Percentiles rank a stretch among this genome's conserved stretches.
Conservation (phyloP, 2,329 filamentous ascomycete genomes). For the Sordariomycetes sp. region DNA sequence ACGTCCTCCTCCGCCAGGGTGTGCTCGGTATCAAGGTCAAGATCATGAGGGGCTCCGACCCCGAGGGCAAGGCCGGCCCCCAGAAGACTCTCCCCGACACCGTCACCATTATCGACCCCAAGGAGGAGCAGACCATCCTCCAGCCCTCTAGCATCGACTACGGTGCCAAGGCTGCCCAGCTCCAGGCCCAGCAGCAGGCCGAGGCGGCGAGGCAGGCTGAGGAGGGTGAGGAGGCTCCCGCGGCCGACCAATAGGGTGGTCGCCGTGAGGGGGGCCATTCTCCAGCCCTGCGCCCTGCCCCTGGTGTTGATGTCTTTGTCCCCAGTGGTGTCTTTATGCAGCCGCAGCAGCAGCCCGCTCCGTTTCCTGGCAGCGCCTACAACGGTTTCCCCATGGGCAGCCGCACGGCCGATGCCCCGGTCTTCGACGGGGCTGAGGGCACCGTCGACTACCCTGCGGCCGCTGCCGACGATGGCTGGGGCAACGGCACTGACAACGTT, state of each 20-base stretch:
- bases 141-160: constrained; percentile 98
- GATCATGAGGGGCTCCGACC: constrained; percentile 99
- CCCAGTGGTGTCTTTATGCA: not conserved
- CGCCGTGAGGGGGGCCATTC: constrained; percentile 7
- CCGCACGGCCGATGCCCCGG: not conserved
- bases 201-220: constrained; percentile 56
- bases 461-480: not conserved
- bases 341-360: not conserved
- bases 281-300: not conserved
- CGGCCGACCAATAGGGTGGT: constrained; percentile 31
- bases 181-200: constrained; percentile 13
- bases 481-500: not conserved
- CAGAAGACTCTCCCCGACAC: constrained; percentile 96
- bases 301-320: not conserved
- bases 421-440: not conserved
- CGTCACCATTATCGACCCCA: constrained; percentile 99
- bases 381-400: not conserved
- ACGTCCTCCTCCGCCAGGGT: constrained; percentile 99
- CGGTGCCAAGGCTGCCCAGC: constrained; percentile 71
- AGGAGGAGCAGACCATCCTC: constrained; percentile 94
- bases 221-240: constrained; percentile 46
- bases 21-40: constrained; percentile 99
- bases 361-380: not conserved
- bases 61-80: constrained; percentile 96
- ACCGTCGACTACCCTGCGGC: not conserved